Evolutionary conservation across 2,329 filamentous ascomycete genomes (phyloP).

Genomic region (Zarea fungicola): DNA sequence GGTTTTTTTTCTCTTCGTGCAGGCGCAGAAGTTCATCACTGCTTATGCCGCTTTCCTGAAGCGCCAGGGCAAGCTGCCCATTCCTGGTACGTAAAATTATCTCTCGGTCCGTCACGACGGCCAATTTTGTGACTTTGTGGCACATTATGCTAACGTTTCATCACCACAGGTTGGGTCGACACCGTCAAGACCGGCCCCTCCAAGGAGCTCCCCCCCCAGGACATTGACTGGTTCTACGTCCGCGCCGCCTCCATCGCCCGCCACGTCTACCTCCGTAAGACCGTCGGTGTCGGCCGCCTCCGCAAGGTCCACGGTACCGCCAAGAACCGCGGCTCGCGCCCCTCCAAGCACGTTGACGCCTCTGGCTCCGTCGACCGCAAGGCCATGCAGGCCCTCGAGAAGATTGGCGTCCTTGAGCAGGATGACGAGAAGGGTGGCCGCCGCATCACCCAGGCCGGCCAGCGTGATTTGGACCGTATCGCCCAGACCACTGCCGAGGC

Average conservation of each 20-base stretch:
- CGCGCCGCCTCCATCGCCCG: slow-evolving; percentile 93
- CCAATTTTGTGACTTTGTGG: too few relatives aligned
- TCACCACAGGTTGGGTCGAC: slow-evolving; percentile 81
- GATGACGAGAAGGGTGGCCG: slow-evolving; percentile 98
- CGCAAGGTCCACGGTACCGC: slow-evolving; percentile 92
- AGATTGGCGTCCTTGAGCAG: slow-evolving; percentile 96
- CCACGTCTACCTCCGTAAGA: slow-evolving; percentile 99
- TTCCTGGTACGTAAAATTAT: slow-evolving; percentile 62
- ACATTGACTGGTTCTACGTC: slow-evolving; percentile 93
- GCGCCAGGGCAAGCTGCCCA: slow-evolving; percentile 88
- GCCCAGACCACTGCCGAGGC: slow-evolving; percentile 74
- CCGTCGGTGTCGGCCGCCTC: slow-evolving; percentile 95
- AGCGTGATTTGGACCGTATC: slow-evolving; percentile 98
- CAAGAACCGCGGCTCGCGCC: slow-evolving; percentile 94
- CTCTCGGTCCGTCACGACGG: not conserved
- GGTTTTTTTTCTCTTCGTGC: slow-evolving; percentile 35
- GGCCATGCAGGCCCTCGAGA: slow-evolving; percentile 94
- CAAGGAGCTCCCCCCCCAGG: slow-evolving; percentile 97
- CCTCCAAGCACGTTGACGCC: slow-evolving; percentile 92
- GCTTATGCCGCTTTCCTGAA: slow-evolving; percentile 87
- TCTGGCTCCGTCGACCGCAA: slow-evolving; percentile 95
- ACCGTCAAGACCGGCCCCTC: slow-evolving; percentile 97
- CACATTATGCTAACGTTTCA: not conserved
- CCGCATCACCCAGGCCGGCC: slow-evolving; percentile 94
- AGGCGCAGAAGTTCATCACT: slow-evolving; percentile 86